Base-by-base conservation (phyloP, 495 filamentous ascomycete genomes). In the Xylona heveae region DNA sequence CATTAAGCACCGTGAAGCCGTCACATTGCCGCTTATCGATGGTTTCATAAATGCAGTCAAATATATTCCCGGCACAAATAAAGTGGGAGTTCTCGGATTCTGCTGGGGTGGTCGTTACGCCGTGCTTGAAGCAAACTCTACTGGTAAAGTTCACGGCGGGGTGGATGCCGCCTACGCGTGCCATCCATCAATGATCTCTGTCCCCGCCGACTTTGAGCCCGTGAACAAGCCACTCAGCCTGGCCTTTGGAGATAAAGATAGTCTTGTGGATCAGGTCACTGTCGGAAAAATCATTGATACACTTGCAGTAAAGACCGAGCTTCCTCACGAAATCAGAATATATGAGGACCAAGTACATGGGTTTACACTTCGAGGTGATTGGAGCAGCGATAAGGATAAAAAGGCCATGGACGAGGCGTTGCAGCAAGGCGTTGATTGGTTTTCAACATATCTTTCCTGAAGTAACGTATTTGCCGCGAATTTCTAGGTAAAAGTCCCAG, bases 291-390 rank as follows among this genome's bases (percentile, higher is more conserved):
- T 49, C 22, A 27, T 40, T 24, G 44, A 47, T 13, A 25, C 23
- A 7, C 23, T 25, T 8, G 23, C 23, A 25, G 13, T 13, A 7
- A 25, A 25, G 23, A 25, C 23, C 23, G 23, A 25, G 13, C 8
- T 25, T 8, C 23, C 23, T 13, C 23, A 25, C 13, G 23, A 25
- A 13, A 25, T 25, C 23, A 25, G 21, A 24, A 42, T 58, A 8
- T 58, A 55, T 44, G 47, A 58, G 37, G 51, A 55, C 27, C 55
- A 58, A 38, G 34, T 59, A 3, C 55, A 59, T 41, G 55, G 53
- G 9, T 55, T 59, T 45, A 46, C 55, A 17, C 25, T 59, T 22
- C 43, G 56, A 27, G 45, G 46, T 25, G 56, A 60, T 41, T 58
- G 52, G 54, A 48, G 42, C 16, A 51, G 41, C 25, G 56, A 60